These are phyloP conservation scores for Filobasidium wieringae DNA, from an alignment of 768 basidiomycete species.

Conservation along the genomic window DNA sequence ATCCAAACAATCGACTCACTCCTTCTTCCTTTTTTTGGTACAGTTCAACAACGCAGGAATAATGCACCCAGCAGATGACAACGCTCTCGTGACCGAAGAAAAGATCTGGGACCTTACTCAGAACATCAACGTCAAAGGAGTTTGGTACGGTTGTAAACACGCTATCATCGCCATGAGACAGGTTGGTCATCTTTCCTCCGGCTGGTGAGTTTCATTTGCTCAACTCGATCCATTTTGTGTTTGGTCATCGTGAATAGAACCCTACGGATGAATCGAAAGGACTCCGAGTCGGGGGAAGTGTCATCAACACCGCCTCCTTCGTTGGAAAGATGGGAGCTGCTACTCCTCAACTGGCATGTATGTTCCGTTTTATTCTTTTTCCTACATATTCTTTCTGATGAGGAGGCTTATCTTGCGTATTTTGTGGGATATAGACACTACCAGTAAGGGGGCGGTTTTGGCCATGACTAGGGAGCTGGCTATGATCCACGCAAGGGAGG, in stretches of 20 bases:
- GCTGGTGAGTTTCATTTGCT: not conserved
- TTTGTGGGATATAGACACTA: constrained; percentile 56
- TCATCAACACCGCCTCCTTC: constrained; percentile 97
- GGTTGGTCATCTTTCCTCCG: constrained; percentile 18
- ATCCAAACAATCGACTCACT: not conserved
- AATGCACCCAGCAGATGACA: constrained; percentile 91
- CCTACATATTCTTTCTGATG: not conserved
- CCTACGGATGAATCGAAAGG: constrained; percentile 68
- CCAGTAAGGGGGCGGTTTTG: constrained; percentile 95
- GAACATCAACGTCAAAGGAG: constrained; percentile 93
- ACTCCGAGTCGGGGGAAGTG: constrained; percentile 58
- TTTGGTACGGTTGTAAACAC: constrained; percentile 99
- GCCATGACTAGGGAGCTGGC: constrained; percentile 97
- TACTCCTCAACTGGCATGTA: constrained; percentile 95
- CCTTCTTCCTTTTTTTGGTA: not conserved
- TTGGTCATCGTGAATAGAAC: constrained; percentile 44
- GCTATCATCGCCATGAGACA: constrained; percentile 92
- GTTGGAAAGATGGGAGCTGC: constrained; percentile 92
- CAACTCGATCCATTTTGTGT: not conserved
- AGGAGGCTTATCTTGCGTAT: not conserved
- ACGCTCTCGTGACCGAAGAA: constrained; percentile 92
- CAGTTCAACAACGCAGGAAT: constrained; percentile 98
- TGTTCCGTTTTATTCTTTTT: constrained; percentile 30
- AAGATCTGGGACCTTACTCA: constrained; percentile 62
- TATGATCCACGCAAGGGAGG: constrained; percentile 94